phyloP scores from a whole-genome alignment of 2,329 filamentous ascomycete genomes.

The Rutstroemia sp. region DNA sequence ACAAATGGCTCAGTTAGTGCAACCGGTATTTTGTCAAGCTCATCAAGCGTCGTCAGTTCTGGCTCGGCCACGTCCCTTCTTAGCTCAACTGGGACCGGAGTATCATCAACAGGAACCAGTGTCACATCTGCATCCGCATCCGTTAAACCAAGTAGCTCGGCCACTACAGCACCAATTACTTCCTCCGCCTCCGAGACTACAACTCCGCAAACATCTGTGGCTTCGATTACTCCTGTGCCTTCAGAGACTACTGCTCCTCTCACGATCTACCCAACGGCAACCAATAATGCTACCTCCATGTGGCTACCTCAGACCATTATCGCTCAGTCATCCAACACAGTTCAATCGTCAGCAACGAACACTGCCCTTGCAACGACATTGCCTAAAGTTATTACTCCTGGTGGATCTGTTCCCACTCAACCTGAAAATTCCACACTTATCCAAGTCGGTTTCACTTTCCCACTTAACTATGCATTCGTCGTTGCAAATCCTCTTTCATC shows the following conservation, averaged over 20 bases:
- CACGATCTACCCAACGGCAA: slow-evolving; percentile 20
- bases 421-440: slow-evolving; percentile 59
- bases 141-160: neutral
- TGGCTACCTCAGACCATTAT: slow-evolving; percentile 19
- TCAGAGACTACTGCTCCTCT: slow-evolving; percentile 7
- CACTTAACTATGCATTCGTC: slow-evolving; percentile 80
- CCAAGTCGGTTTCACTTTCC: slow-evolving; percentile 76
- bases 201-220: slow-evolving; percentile 6
- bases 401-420: slow-evolving; percentile 16
- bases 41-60: neutral
- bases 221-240: neutral
- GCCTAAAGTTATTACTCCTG: slow-evolving; percentile 26
- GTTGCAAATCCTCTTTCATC: slow-evolving; percentile 63
- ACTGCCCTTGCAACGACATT: slow-evolving; percentile 23
- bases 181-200: slow-evolving; percentile 5
- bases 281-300: slow-evolving; percentile 20
- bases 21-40: neutral
- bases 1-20: neutral
- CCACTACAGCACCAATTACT: neutral
- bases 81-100: slow-evolving; percentile 2
- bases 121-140: slow-evolving; percentile 4
- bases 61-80: slow-evolving; percentile 1
- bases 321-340: slow-evolving; percentile 17
- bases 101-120: neutral
- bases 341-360: slow-evolving; percentile 11